Evolutionary conservation across 2,329 filamentous ascomycete genomes (phyloP), one percentile per base, ranked within the genome.

Genomic region (Emmonsiellopsis sp.): DNA sequence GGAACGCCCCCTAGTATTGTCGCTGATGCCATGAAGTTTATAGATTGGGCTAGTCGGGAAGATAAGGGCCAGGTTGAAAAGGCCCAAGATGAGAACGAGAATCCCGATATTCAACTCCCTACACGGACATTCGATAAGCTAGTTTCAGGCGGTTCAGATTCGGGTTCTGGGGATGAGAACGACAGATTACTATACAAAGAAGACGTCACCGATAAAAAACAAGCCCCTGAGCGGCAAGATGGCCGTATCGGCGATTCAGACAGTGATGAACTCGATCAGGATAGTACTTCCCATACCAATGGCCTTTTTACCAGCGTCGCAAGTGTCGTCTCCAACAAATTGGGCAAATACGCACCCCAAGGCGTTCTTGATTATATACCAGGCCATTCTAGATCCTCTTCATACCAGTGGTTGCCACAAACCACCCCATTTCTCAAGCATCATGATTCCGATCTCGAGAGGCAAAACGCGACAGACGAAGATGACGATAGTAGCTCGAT

Each of bases 1-100:
- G 88, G 87, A 32, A 95, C 90, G 0, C 90, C 90, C 0, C 82
- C 79, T 9, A 87, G 87, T 37, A 93, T 95, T 61, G 79, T 89
- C 30, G 77, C 77, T 42, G 90, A 95, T 67, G 86, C 89, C 0
- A 79, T 79, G 51, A 93, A 91, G 67, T 94, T 95, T 60, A 67
- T 93, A 11, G 81, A 89, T 54, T 95, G 90, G 90, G 84, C 83
- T 3, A 79, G 77, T 57, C 71, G 74, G 34, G 74, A 75, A 52
- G 73, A 78, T 8, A 71, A 76, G 7, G 55, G 65, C 38, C 65
- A 70, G 9, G 67, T 71, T n/a, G 41, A 57, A 50, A 31, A 53
- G 31, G n/a, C 54, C 32, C 38, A 43, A 43, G 31, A 58, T 44
- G 53, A 60, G 9, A 54, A 43, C 5, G 51, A 58, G 8, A 59